Evolutionary conservation across 2,329 filamentous ascomycete species (phyloP), one percentile per base, ranked within the genome.

Genomic region (Beauveria sp.): DNA sequence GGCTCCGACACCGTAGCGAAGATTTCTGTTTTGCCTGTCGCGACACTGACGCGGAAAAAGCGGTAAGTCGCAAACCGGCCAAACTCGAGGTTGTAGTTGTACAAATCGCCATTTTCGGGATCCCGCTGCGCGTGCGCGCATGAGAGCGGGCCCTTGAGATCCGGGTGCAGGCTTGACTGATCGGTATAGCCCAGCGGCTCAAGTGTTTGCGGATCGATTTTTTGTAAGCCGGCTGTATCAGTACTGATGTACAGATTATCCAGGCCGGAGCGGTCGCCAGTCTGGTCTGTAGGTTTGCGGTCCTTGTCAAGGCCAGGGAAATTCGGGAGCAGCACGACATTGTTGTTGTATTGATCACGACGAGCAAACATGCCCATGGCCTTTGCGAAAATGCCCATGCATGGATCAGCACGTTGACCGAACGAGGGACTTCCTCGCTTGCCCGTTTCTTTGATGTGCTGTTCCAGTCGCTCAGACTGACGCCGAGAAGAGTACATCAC

Each of bases 1-100:
- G 73, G 71, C 3, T 75, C 77, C 0, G 74, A 72, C 62, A 94
- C 83, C 0, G 82, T 86, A 3, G 90, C 90, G 0, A 96, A 79
- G 20, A 94, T 86, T 0, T 84, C 81, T 0, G 89, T 90, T 59
- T 84, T 76, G 0, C 87, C 88, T 0, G 84, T 87, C 0, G 78
- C 70, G 0, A 84, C 82, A 20, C 81, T 86, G 2, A 85, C 82
- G 1, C 80, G 76, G 71, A 92, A 94, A 18, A 94, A 69, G 18
- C 88, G 84, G 69, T 93, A 94, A 0, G 79, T 84, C 1, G 83
- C 71, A 0, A 69, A 70, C 0, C 70, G 72, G 0, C 85, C 86
- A 20, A 90, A 70, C 0, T 85, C 79, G n/a, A 92, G 81, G 68
- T 96, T 96, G 75, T 84, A 93, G 73, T 94, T 96, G 79, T 84